Conservation (phyloP, 1,139 yeast genomes). For the Pichia sp. region DNA sequence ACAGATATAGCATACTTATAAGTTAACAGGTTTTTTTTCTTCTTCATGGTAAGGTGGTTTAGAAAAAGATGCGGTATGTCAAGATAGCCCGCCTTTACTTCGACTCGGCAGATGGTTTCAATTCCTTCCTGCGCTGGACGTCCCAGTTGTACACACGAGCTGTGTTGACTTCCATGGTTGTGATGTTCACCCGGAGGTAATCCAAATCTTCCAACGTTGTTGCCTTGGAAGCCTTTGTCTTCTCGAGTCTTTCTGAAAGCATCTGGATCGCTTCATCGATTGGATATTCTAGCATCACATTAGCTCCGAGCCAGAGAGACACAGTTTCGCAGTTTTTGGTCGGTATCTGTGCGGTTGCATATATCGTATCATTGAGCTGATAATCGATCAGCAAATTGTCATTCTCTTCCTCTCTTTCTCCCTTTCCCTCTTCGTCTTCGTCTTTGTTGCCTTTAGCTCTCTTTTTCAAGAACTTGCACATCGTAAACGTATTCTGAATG, state of each 20-base stretch:
- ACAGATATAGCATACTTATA: neutral
- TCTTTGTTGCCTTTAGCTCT: slow-evolving; percentile 35
- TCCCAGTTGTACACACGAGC: slow-evolving; percentile 97
- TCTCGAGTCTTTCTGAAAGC: slow-evolving; percentile 55
- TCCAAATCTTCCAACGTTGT: slow-evolving; percentile 80
- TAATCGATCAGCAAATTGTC: slow-evolving; percentile 63
- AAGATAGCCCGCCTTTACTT: neutral
- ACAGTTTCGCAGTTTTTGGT: slow-evolving; percentile 52
- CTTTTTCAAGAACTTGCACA: slow-evolving; percentile 57
- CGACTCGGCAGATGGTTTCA: neutral
- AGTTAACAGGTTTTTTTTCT: neutral
- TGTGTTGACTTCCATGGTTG: slow-evolving; percentile 96
- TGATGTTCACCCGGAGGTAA: slow-evolving; percentile 83
- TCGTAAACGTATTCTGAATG: slow-evolving; percentile 73
- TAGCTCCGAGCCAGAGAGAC: slow-evolving; percentile 93
- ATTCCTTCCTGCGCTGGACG: slow-evolving; percentile 62
- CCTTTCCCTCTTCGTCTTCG: slow-evolving; percentile 24
- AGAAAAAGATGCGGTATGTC: neutral
- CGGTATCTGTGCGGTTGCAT: slow-evolving; percentile 70
- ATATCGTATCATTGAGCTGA: slow-evolving; percentile 89
- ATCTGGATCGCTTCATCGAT: slow-evolving; percentile 78
- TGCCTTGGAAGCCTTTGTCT: slow-evolving; percentile 56
- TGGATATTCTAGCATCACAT: slow-evolving; percentile 94
- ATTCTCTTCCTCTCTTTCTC: slow-evolving; percentile 18
- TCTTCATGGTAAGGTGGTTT: neutral